Evolutionary conservation across 2,329 filamentous ascomycete genomes (phyloP).

Genomic region (Emergomyces pasteurianus): DNA sequence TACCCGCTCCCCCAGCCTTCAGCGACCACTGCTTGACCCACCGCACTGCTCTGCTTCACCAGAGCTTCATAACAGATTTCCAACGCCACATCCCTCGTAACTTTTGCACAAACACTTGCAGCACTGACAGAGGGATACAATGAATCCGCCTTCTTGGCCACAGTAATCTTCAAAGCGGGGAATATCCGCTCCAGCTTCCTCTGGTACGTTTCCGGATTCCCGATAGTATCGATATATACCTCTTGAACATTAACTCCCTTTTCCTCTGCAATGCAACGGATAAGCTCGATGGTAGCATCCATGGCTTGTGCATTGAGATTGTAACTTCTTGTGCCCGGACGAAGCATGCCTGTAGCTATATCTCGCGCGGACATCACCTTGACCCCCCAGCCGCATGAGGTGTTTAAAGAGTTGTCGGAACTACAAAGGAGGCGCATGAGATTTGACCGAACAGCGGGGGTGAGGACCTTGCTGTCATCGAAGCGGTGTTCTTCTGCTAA

Average conservation of each 20-base stretch:
- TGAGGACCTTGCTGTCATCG: slow-evolving; percentile 90
- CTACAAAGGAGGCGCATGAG: slow-evolving; percentile 65
- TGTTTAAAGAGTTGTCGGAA: slow-evolving; percentile 43
- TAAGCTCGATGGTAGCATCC: slow-evolving; percentile 78
- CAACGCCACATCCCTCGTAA: slow-evolving; percentile 81
- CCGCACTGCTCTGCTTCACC: slow-evolving; percentile 22
- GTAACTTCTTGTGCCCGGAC: slow-evolving; percentile 45
- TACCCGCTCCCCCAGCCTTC: slow-evolving; percentile 83
- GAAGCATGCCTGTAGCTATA: slow-evolving; percentile 69
- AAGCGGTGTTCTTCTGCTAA: slow-evolving; percentile 73
- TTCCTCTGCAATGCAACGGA: slow-evolving; percentile 60
- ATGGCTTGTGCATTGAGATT: slow-evolving; percentile 95
- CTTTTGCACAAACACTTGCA: slow-evolving; percentile 89
- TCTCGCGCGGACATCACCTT: slow-evolving; percentile 70
- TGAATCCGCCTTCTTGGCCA: slow-evolving; percentile 85
- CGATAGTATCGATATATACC: slow-evolving; percentile 93
- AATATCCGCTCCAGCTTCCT: slow-evolving; percentile 72
- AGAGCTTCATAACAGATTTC: slow-evolving; percentile 60
- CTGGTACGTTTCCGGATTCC: slow-evolving; percentile 72
- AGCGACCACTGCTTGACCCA: slow-evolving; percentile 20
- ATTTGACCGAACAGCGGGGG: slow-evolving; percentile 59
- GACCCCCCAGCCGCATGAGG: slow-evolving; percentile 72
- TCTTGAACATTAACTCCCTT: slow-evolving; percentile 69
- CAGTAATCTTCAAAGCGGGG: slow-evolving; percentile 61
- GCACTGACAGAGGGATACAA: slow-evolving; percentile 88